These are phyloP conservation scores for Aotearoamyces nothofagi DNA, from an alignment of 2,329 filamentous ascomycete species.

Conservation along the genomic window DNA sequence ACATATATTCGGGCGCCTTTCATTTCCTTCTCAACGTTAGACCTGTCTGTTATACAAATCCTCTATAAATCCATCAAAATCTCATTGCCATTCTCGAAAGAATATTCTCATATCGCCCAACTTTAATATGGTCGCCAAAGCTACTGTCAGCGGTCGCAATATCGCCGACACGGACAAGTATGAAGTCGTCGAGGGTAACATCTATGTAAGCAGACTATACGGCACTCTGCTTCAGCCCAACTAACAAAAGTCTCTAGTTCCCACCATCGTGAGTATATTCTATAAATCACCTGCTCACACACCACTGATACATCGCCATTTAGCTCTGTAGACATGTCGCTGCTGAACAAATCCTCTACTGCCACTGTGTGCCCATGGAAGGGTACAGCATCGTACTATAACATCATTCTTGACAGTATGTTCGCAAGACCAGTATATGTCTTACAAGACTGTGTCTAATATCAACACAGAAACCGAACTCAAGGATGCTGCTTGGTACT, in stretches of 20 bases:
- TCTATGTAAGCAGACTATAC: conserved; percentile 22
- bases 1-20: no score
- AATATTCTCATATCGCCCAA: no score
- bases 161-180: conserved; percentile 29
- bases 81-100: no score
- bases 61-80: no score
- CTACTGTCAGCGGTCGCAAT: conserved; percentile 26
- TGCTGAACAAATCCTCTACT: conserved; percentile 25
- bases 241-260: conserved; percentile 17
- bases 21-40: no score
- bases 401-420: conserved; percentile 24
- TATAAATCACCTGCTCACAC: no score
- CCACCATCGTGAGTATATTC: conserved; percentile 21
- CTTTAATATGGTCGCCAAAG: no score
- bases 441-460: conserved; percentile 1
- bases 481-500: conserved; percentile 31
- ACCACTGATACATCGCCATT: no score
- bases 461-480: conserved; percentile 21
- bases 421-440: background rate
- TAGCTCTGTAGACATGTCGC: conserved; percentile 22
- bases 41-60: no score
- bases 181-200: conserved; percentile 31
- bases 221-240: background rate
- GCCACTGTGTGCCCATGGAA: conserved; percentile 30
- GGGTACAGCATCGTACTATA: conserved; percentile 30